Conservation (phyloP, 2,329 filamentous ascomycete species). For the Claviceps fusiformis region DNA sequence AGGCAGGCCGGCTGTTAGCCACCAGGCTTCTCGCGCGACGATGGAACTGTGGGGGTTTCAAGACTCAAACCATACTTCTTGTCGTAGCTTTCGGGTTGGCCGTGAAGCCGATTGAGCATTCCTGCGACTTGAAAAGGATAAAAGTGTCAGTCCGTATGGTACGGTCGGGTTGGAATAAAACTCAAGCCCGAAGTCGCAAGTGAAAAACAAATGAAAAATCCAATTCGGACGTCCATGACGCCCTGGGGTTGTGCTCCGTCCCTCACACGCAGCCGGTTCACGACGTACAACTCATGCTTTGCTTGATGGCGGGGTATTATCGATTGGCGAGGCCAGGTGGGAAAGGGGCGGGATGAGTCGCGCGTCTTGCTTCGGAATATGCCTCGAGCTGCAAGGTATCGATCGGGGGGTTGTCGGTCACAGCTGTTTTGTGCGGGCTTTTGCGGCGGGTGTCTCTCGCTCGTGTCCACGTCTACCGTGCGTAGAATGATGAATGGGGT, state of each 20-base stretch:
- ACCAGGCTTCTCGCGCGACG: neutral
- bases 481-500: neutral
- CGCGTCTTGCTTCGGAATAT: neutral
- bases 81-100: constrained; percentile 96
- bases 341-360: neutral
- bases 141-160: neutral
- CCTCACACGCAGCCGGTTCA: neutral
- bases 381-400: neutral
- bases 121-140: constrained; percentile 47
- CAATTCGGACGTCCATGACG: neutral
- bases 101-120: constrained; percentile 92
- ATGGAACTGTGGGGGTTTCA: constrained; percentile 13
- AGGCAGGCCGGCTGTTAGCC: neutral
- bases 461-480: neutral
- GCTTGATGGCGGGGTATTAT: constrained; percentile 15
- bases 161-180: neutral
- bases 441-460: neutral
- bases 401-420: neutral
- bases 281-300: constrained; percentile 21
- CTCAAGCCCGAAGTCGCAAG: neutral
- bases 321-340: neutral
- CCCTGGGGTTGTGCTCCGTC: neutral
- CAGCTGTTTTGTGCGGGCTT: neutral
- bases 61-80: constrained; percentile 58
- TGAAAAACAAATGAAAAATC: no score